Percentiles rank a stretch among this genome's conserved stretches.
Conservation (phyloP, 2,329 filamentous ascomycete genomes). For the Aspergillus pseudoglaucus region DNA sequence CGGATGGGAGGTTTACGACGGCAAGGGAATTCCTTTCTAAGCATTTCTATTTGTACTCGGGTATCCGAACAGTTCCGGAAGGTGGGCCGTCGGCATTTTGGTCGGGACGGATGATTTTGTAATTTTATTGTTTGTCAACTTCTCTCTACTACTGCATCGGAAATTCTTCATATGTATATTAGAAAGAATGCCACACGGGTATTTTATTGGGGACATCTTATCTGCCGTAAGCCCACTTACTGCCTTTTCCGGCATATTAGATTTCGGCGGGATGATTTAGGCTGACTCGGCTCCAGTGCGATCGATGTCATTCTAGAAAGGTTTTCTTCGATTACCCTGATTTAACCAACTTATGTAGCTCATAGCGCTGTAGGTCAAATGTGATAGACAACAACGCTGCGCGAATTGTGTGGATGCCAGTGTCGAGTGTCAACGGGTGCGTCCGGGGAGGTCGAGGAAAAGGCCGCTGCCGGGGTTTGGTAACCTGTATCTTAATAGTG, state of each 20-base stretch:
- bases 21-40: not conserved
- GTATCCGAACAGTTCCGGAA: not conserved
- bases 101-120: not conserved
- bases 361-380: conserved; percentile 14
- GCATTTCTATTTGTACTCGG: not conserved
- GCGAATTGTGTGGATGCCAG: conserved; percentile 20
- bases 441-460: conserved; percentile 8
- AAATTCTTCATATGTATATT: not conserved
- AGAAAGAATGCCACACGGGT: not conserved
- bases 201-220: conserved; percentile 5
- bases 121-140: not conserved
- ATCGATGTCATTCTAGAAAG: conserved; percentile 21
- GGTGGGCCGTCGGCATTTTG: not conserved
- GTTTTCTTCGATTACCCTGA: conserved; percentile 2
- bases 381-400: conserved; percentile 17
- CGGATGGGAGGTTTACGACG: conserved; percentile 4
- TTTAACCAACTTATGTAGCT: not conserved
- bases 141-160: not conserved
- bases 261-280: not conserved
- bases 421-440: conserved; percentile 14
- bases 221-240: conserved; percentile 13
- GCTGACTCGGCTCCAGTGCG: conserved; percentile 13
- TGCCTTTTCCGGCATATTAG: not conserved
- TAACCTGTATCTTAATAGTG: not conserved
- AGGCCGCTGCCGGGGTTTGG: conserved; percentile 10